A percentile compares a stretch with the other conserved stretches of the same genome.
Evolutionary conservation across 2,329 filamentous ascomycete genomes (phyloP).

Genomic region (Pezicula carpinea): DNA sequence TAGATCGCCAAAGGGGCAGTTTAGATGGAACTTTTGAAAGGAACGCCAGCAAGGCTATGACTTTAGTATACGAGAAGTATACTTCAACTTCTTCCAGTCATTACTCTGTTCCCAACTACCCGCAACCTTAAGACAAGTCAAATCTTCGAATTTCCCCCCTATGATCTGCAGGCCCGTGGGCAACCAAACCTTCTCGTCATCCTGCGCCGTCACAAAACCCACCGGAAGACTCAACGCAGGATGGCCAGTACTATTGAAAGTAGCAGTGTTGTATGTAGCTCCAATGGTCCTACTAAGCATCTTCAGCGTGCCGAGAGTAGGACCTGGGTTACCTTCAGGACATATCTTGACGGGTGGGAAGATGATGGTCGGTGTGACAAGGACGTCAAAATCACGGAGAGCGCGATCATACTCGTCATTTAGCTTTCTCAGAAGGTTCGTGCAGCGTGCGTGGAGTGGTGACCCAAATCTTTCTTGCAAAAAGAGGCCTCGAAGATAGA

Average conservation of each 20-base stretch:
- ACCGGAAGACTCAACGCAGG: slow-evolving; percentile 48
- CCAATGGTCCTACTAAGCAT: slow-evolving; percentile 39
- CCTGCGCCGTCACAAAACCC: slow-evolving; percentile 38
- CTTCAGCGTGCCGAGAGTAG: slow-evolving; percentile 10
- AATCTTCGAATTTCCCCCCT: slow-evolving; percentile 47
- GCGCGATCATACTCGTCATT: slow-evolving; percentile 40
- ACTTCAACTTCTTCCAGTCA: slow-evolving; percentile 35
- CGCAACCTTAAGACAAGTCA: slow-evolving; percentile 37
- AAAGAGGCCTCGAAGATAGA: slow-evolving; percentile 47
- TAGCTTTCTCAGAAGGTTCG: slow-evolving; percentile 43
- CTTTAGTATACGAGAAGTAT: too few species aligned
- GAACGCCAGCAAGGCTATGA: too few species aligned
- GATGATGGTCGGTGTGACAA: slow-evolving; percentile 43
- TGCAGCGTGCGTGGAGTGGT: slow-evolving; percentile 40
- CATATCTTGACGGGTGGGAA: slow-evolving; percentile 36
- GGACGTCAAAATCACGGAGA: slow-evolving; percentile 36
- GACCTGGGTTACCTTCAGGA: slow-evolving; percentile 19
- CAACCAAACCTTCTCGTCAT: slow-evolving; percentile 35
- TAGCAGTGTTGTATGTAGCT: slow-evolving; percentile 49
- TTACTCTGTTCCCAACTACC: slow-evolving; percentile 41
- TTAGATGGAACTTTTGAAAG: too few species aligned
- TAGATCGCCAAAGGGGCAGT: too few species aligned
- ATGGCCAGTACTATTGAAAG: slow-evolving; percentile 53
- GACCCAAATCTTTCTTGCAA: slow-evolving; percentile 38
- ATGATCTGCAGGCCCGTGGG: slow-evolving; percentile 53